Conservation (phyloP, 306 rosid genomes). For the Medicago ruthenica region DNA sequence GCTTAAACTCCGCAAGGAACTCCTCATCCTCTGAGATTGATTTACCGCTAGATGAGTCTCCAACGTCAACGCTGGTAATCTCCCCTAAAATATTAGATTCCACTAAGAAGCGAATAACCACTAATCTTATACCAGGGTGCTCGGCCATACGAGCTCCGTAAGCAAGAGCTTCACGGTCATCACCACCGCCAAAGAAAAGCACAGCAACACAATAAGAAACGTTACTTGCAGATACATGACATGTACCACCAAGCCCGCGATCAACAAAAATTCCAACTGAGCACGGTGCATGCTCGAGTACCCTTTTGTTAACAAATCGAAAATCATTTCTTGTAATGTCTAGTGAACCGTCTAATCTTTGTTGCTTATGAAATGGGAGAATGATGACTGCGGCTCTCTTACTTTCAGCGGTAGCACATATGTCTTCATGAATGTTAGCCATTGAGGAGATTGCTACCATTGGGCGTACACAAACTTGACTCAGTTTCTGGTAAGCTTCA, state of each 20-base stretch:
- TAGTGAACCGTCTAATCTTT: constrained; percentile 66
- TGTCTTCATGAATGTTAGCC: constrained; percentile 75
- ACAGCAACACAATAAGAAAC: constrained; percentile 66
- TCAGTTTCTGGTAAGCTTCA: constrained; percentile 71
- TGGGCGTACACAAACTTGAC: constrained; percentile 70
- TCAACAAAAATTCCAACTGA: constrained; percentile 82
- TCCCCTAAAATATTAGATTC: constrained; percentile 50
- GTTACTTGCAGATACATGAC: constrained; percentile 70
- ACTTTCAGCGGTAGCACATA: constrained; percentile 74
- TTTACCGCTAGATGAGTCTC: constrained; percentile 29
- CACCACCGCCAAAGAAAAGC: constrained; percentile 84
- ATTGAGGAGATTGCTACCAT: constrained; percentile 83
- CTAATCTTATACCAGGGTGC: constrained; percentile 79
- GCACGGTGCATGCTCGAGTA: constrained; percentile 77
- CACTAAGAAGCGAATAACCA: constrained; percentile 57
- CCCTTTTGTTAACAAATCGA: constrained; percentile 64
- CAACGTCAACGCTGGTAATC: constrained; percentile 49
- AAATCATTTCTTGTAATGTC: constrained; percentile 64
- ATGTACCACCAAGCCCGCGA: constrained; percentile 84
- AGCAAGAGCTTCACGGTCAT: constrained; percentile 84
- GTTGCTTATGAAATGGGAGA: constrained; percentile 89
- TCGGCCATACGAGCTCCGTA: constrained; percentile 76
- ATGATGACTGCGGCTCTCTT: constrained; percentile 69
- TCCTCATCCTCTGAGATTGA: constrained; percentile 52
- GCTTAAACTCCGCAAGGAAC: constrained; percentile 54